Percentiles rank a stretch among this genome's conserved stretches.
Conservation (phyloP, 1,139 yeast genomes). For the Nematodospora anomalae region DNA sequence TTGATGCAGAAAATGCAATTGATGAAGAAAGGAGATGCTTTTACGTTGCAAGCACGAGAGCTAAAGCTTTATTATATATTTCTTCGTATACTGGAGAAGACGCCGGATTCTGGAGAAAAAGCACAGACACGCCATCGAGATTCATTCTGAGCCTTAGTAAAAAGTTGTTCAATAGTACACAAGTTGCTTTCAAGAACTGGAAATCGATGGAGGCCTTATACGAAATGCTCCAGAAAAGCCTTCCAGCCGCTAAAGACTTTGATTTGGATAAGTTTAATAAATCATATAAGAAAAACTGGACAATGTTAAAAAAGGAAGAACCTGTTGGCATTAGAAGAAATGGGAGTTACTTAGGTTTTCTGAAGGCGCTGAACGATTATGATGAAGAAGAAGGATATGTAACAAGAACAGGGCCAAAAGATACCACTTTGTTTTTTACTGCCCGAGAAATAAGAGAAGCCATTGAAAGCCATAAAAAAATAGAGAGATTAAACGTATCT, state of each 20-base stretch:
- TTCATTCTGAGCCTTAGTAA: slow-evolving; percentile 23
- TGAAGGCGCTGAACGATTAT: background rate
- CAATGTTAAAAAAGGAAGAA: background rate
- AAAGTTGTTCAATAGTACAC: slow-evolving; percentile 13
- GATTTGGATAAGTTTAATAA: slow-evolving; percentile 65
- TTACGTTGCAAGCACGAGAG: slow-evolving; percentile 87
- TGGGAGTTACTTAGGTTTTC: background rate
- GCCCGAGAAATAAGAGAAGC: background rate
- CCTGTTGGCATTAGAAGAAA: background rate
- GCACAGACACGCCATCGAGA: slow-evolving; percentile 29
- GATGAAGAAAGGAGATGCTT: slow-evolving; percentile 82
- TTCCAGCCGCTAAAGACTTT: slow-evolving; percentile 27
- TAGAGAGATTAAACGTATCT: background rate
- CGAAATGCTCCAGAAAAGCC: slow-evolving; percentile 13
- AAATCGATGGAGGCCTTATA: slow-evolving; percentile 21
- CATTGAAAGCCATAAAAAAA: too few relatives aligned
- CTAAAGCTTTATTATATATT: slow-evolving; percentile 48
- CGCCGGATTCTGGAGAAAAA: slow-evolving; percentile 19
- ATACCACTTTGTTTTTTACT: background rate
- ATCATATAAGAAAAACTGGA: slow-evolving; percentile 32
- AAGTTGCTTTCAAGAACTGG: slow-evolving; percentile 20
- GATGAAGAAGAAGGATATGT: background rate
- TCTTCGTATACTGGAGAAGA: slow-evolving; percentile 34
- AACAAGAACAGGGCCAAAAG: background rate
- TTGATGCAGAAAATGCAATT: slow-evolving; percentile 20